These are phyloP conservation scores for Arabidopsis suecica DNA, from an alignment of 345 rosid genomes.

Conservation along the genomic window DNA sequence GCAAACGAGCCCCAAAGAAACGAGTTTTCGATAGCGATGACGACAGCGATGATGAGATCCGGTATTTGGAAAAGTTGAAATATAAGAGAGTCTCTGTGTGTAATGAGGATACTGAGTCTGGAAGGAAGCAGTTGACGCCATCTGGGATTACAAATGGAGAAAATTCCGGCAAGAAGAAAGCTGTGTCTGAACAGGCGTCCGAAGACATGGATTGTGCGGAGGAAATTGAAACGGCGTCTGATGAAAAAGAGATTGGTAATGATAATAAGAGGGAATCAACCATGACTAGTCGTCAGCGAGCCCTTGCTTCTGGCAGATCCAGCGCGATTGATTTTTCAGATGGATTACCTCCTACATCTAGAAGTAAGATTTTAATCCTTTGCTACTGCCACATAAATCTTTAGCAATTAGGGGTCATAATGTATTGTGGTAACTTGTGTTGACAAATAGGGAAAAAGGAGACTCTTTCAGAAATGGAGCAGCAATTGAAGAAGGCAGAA, in stretches of 20 bases:
- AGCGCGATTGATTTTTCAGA: conserved; percentile 75
- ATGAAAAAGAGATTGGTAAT: conserved; percentile 57
- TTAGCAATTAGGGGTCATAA: conserved; percentile 16
- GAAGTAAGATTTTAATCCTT: conserved; percentile 62
- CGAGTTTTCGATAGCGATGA: conserved; percentile 64
- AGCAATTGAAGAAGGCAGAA: conserved; percentile 87
- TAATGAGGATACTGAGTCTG: conserved; percentile 65
- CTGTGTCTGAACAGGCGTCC: conserved; percentile 50
- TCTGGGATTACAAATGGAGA: conserved; percentile 61
- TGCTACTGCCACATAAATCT: conserved; percentile 2
- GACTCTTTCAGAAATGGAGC: conserved; percentile 81
- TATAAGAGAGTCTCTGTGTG: conserved; percentile 50
- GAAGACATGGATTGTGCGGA: conserved; percentile 67
- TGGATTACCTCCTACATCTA: conserved; percentile 91
- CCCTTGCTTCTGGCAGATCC: conserved; percentile 75
- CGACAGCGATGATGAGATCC: conserved; percentile 85
- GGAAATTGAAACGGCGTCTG: conserved; percentile 60
- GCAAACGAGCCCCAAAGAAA: conserved; percentile 80
- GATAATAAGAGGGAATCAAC: conserved; percentile 71
- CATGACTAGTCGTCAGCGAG: conserved; percentile 88
- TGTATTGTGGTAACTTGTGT: conserved; percentile 10
- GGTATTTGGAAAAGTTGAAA: conserved; percentile 81
- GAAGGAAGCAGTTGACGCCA: conserved; percentile 64
- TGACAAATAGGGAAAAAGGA: conserved; percentile 74
- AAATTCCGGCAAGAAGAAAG: conserved; percentile 64